These are phyloP conservation scores for Paraphoma chrysanthemicola DNA, from an alignment of 2,329 filamentous ascomycete species.

Conservation along the genomic window DNA sequence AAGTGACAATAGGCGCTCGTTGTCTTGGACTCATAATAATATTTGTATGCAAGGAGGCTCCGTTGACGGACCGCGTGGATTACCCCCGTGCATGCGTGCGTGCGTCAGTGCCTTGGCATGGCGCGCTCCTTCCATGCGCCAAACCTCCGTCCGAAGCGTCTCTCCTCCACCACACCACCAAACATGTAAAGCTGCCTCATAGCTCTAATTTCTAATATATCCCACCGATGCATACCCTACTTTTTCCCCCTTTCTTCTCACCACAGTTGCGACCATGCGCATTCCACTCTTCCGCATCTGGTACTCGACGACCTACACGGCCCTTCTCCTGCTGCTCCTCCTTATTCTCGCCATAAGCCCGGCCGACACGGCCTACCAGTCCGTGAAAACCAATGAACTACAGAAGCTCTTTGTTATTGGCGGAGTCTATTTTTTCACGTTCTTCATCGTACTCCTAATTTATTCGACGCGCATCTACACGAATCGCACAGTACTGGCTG, in stretches of 20 bases:
- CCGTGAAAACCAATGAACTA: constrained; percentile 68
- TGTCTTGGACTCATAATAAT: neutral
- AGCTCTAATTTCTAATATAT: constrained; percentile 34
- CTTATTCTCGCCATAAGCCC: constrained; percentile 81
- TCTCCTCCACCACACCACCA: constrained; percentile 11
- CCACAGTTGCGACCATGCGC: constrained; percentile 41
- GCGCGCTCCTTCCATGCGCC: constrained; percentile 11
- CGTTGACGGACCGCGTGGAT: constrained; percentile 12
- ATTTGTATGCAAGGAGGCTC: neutral
- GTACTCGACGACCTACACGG: constrained; percentile 79
- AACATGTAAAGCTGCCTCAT: constrained; percentile 26
- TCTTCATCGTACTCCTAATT: constrained; percentile 74
- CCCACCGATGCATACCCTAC: constrained; percentile 27
- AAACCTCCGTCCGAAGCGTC: constrained; percentile 11
- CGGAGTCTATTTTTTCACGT: constrained; percentile 76
- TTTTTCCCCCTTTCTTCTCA: constrained; percentile 4
- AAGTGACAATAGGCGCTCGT: too few species aligned
- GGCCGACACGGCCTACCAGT: constrained; percentile 78
- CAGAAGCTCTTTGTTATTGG: constrained; percentile 86
- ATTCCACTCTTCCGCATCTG: constrained; percentile 76
- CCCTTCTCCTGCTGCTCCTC: constrained; percentile 76
- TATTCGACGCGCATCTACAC: constrained; percentile 88
- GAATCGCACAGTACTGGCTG: constrained; percentile 77
- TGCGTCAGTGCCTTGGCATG: constrained; percentile 28
- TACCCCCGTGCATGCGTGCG: constrained; percentile 16